Base-by-base conservation (phyloP, 805 yeast species). In the Komagataella mondaviorum region DNA sequence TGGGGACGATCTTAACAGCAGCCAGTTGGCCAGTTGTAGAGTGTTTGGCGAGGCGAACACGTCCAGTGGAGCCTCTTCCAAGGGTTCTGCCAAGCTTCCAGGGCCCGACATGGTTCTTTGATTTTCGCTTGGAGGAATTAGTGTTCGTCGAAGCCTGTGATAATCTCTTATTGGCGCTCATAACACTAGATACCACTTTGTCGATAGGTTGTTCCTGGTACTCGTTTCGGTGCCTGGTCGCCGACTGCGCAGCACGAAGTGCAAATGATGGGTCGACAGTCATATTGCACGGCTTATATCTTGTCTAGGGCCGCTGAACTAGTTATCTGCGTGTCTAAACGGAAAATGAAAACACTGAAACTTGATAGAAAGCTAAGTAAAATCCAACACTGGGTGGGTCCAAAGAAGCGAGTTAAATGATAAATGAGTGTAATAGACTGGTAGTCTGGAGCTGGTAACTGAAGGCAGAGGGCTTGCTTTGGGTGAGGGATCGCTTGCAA, bases 31-130 rank as follows among this genome's bases (percentile, higher is more conserved):
- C 90, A 1, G 84, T 80, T 23, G 68, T 65, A 54, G 74, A 69
- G 62, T 86, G 84, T 53, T 83, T 84, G 10, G 90, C 93, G 45
- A 86, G 64, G 22, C 87, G 71, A 1, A 86, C 95, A 51, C 90
- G 72, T 3, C 91, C 91, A 0, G 93, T 84, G 49, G 93, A 86
- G 16, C 95, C 95, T 58, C 85, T 75, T 3, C 95, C 95, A 50
- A 86, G 66, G 4, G 91, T 83, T 59, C 81, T 79, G 17, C 93
- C 93, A 51, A 86, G 69, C 57, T 76, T 76, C 95, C 95, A 86
- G 14, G 95, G 95, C 1, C 95, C 95, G 22, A 86, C 83, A 54
- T 61, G 59, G 53, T 67, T 68, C 53, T 68, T 70, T 3, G 68
- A 64, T 51, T 65, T 66, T 14, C 69, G 53, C 55, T 67, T 68